Conservation (phyloP, 2,329 filamentous ascomycete species). For the Aspergillus proliferans region DNA sequence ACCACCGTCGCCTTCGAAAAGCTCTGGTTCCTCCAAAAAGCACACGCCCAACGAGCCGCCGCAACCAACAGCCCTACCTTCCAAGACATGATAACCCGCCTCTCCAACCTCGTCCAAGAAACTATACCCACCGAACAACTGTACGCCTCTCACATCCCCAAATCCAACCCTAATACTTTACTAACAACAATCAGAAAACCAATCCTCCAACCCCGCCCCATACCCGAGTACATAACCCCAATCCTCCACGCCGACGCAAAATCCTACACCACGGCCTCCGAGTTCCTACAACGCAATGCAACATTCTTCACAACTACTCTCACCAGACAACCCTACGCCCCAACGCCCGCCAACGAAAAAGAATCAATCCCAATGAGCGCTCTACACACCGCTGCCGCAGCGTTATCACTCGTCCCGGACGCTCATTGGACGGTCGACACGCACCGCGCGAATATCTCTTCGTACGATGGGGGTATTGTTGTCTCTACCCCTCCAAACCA, state of each 20-base stretch:
- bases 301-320: conserved; percentile 51
- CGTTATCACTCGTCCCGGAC: conserved; percentile 37
- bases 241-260: conserved; percentile 51
- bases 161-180: not conserved
- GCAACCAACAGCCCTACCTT: conserved; percentile 39
- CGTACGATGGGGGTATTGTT: conserved; percentile 22
- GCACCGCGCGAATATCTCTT: conserved; percentile 35
- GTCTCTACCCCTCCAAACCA: not conserved
- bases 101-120: conserved; percentile 23
- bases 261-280: conserved; percentile 50
- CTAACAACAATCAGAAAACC: conserved; percentile 14
- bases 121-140: conserved; percentile 19
- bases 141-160: conserved; percentile 14
- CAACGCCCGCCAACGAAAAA: conserved; percentile 5
- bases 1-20: conserved; percentile 77
- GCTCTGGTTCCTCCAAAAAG: conserved; percentile 69
- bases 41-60: conserved; percentile 53
- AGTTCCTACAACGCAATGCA: conserved; percentile 51
- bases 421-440: conserved; percentile 35
- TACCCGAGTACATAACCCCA: conserved; percentile 44
- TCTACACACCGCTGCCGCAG: conserved; percentile 40
- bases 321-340: conserved; percentile 19
- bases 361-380: conserved; percentile 26
- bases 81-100: conserved; percentile 33
- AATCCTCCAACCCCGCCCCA: conserved; percentile 27